Base-by-base conservation (phyloP, 2,329 filamentous ascomycete genomes). In the Aspergillus sp. region DNA sequence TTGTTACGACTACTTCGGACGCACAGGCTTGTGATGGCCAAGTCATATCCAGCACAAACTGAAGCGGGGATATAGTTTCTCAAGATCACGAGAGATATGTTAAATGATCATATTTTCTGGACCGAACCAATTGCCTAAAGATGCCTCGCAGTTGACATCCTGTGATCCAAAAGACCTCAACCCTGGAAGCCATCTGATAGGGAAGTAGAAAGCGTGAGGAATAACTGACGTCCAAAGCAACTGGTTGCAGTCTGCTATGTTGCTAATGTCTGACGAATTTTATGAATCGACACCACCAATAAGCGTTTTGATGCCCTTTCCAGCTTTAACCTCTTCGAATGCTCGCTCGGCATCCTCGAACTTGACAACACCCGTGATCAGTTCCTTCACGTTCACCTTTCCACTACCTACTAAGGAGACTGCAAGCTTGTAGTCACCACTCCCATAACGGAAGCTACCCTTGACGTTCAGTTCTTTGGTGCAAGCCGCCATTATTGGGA, bases 401-500 rank as follows among this genome's bases (percentile, higher is more conserved):
- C 91, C 91, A 25, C 80, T 83, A 7, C 85, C 84, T 1, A 97
- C 87, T 63, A 98, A 82, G 65, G 91, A 87, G 49, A 97, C 83
- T 4, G 92, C 92, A 6, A 93, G 85, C 73, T 88, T 85, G 78
- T 97, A 98, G 77, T 97, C 94, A 19, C 93, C 93, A 57, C 87
- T 85, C 3, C 89, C 89, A 77, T 98, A 98, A 41, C 94, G 87
- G 84, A 98, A 98, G 64, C 89, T 93, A 21, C 94, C 94, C 73
- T 89, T 91, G 50, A 91, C 84, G 10, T 89, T 96, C 55, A 97
- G 82, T 81, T 98, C 94, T 81, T 97, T 97, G 54, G 88, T 84
- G 76, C 92, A 96, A 72, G 96, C 83, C 5, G 91, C 89, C 85
- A 94, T 91, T 74, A 98, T 96, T 55, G 94, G 94, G 81, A 97